Conservation (phyloP, 345 rosid genomes). For the Hypericum androsaemum region DNA sequence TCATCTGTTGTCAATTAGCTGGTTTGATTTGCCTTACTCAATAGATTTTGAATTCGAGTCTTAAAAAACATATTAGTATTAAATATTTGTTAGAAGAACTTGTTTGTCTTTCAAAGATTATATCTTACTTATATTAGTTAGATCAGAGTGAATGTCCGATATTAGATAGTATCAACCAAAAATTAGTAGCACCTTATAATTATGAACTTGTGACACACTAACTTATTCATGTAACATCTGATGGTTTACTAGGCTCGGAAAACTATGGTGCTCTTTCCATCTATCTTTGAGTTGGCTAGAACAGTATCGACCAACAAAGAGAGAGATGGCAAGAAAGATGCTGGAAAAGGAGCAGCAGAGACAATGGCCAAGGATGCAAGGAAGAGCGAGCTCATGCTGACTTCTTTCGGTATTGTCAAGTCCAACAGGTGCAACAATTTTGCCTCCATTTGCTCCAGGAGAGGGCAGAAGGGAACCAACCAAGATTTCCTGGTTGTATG, state of each 20-base stretch:
- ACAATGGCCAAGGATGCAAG: constrained; percentile 55
- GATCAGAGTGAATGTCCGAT: no score
- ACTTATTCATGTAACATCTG: neutral
- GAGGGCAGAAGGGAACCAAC: constrained; percentile 74
- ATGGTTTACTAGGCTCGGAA: neutral
- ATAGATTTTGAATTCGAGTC: no score
- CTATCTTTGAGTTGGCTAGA: constrained; percentile 49
- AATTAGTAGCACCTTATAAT: no score
- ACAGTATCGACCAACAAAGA: constrained; percentile 49
- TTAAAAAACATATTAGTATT: no score
- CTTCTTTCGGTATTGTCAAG: constrained; percentile 44
- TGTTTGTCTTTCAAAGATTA: no score
- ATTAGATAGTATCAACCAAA: no score
- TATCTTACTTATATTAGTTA: no score
- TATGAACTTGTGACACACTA: no score
- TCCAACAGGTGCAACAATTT: constrained; percentile 36
- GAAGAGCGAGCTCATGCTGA: constrained; percentile 49
- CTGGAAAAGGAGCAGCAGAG: constrained; percentile 55
- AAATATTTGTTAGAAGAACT: no score
- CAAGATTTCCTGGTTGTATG: constrained; percentile 73
- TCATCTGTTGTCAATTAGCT: neutral
- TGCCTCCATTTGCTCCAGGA: constrained; percentile 61
- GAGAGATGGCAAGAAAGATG: constrained; percentile 26
- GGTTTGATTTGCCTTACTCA: no score
- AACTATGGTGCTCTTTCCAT: constrained; percentile 47